Evolutionary conservation across 2,329 filamentous ascomycete species (phyloP).

Genomic region (Pyrenophora graminea): DNA sequence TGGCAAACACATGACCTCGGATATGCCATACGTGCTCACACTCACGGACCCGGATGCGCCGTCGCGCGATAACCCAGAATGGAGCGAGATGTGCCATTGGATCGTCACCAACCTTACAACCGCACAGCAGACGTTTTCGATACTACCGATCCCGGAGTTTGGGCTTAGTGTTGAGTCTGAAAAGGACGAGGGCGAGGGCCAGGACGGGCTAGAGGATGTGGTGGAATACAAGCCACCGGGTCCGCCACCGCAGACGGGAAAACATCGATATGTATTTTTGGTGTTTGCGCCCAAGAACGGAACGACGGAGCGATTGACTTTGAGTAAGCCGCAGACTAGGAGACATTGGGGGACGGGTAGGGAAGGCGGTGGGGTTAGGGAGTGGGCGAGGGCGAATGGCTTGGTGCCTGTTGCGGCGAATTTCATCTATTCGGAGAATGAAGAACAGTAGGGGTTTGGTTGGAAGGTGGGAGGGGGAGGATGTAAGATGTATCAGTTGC

Average conservation of each 20-base stretch:
- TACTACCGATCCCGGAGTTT: conserved; percentile 34
- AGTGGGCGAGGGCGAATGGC: conserved; percentile 56
- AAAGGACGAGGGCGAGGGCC: conserved; percentile 6
- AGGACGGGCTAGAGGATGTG: conserved; percentile 43
- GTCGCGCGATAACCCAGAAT: conserved; percentile 57
- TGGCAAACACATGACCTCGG: conserved; percentile 18
- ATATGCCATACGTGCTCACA: conserved; percentile 53
- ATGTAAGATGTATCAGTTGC: too few species aligned
- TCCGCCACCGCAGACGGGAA: conserved; percentile 60
- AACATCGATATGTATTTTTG: conserved; percentile 63
- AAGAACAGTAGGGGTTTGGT: conserved; percentile 48
- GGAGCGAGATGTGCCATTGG: conserved; percentile 65
- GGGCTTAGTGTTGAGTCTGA: background rate
- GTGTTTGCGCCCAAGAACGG: conserved; percentile 54
- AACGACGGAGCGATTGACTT: conserved; percentile 47
- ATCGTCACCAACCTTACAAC: conserved; percentile 47
- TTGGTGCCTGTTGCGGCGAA: conserved; percentile 53
- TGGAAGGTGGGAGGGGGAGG: too few species aligned
- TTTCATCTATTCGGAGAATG: conserved; percentile 54
- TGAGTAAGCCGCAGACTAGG: conserved; percentile 55
- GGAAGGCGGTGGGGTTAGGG: conserved; percentile 54
- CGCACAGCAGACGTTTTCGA: conserved; percentile 23
- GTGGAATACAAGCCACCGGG: conserved; percentile 58
- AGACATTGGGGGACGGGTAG: conserved; percentile 61
- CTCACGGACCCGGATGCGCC: conserved; percentile 65